Base-by-base conservation (phyloP, 805 yeast genomes). In the Ogataea nonfermentans region DNA sequence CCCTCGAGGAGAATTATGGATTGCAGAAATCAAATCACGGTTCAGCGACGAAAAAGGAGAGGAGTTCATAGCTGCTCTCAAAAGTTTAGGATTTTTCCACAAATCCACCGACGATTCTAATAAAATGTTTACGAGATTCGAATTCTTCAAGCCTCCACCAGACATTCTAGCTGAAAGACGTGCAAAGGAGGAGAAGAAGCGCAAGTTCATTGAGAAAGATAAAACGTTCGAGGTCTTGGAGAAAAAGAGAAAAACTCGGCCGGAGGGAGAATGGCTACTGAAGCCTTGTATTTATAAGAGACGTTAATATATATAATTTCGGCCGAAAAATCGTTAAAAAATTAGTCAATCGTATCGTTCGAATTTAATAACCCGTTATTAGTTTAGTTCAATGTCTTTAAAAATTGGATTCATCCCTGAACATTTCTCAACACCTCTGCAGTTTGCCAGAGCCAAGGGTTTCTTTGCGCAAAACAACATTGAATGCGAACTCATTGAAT, bases 201-300 rank as follows among this genome's bases (percentile, higher is more conserved):
- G 73, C 53, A 78, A 76, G 56, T 87, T 88, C 48, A 73, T 85
- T 32, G 95, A 87, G 53, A 73, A 71, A 23, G 88, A 82, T 39
- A 66, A 74, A 15, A 81, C 79, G 40, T 19, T 46, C 12, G 76
- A 76, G 48, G 84, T 81, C 47, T 65, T 84, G 23, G 79, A 77
- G 42, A 52, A 56, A 33, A 81, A 73, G 55, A 72, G 91, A 53
- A 53, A 59, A 9, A 63, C 67, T 41, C 56, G 52, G 2, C 81
- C 91, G 0, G 95, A 87, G 55, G 95, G 95, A 8, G 75, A 82
- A 53, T 87, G 95, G 95, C 66, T 91, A 43, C 70, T 93, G 49
- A 93, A 91, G 61, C 99, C 99, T 3, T 93, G 99, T 66, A 86
- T 93, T 44, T 93, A 93, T 64, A 93, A 93, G 61, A 76, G 95